Evolutionary conservation across 1,284 basidiomycete genomes (phyloP).

Genomic region (Ceratobasidium sp.): DNA sequence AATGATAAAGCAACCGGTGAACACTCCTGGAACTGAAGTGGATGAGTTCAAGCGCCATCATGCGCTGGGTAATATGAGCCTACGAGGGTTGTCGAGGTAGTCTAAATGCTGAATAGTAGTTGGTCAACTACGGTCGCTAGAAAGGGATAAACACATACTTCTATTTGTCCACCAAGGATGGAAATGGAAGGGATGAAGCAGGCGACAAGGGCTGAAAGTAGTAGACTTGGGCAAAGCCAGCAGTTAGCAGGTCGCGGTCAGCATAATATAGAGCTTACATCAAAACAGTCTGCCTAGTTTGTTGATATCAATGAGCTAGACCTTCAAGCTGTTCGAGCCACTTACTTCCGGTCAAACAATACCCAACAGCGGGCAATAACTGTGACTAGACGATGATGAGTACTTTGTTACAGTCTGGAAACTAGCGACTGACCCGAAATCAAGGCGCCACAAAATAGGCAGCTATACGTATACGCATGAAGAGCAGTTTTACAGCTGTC

Average conservation of each 20-base stretch:
- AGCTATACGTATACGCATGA: slow-evolving; percentile 2
- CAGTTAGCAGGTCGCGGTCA: too few species aligned
- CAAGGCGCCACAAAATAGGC: not conserved
- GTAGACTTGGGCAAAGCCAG: too few species aligned
- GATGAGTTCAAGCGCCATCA: too few species aligned
- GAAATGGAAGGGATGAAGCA: too few species aligned
- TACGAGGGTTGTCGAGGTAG: slow-evolving; percentile 17
- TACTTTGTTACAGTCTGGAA: too few species aligned
- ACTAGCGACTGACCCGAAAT: not conserved
- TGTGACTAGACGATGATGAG: not conserved
- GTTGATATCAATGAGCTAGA: not conserved
- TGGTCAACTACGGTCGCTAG: not conserved
- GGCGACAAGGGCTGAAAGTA: too few species aligned
- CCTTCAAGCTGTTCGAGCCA: not conserved
- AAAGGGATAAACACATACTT: not conserved
- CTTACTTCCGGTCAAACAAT: slow-evolving; percentile 19
- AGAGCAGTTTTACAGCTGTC: slow-evolving; percentile 11
- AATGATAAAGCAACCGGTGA: slow-evolving; percentile 12
- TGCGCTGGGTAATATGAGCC: not conserved
- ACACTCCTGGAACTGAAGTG: slow-evolving; percentile 10
- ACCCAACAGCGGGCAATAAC: slow-evolving; percentile 26
- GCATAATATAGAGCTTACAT: not conserved
- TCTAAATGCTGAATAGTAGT: not conserved
- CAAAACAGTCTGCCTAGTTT: not conserved
- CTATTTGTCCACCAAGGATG: not conserved